A percentile compares a stretch with the other conserved stretches of the same genome.
These are phyloP conservation scores for Heteromeles arbutifolia DNA, from an alignment of 306 rosid genomes.

Conservation along the genomic window DNA sequence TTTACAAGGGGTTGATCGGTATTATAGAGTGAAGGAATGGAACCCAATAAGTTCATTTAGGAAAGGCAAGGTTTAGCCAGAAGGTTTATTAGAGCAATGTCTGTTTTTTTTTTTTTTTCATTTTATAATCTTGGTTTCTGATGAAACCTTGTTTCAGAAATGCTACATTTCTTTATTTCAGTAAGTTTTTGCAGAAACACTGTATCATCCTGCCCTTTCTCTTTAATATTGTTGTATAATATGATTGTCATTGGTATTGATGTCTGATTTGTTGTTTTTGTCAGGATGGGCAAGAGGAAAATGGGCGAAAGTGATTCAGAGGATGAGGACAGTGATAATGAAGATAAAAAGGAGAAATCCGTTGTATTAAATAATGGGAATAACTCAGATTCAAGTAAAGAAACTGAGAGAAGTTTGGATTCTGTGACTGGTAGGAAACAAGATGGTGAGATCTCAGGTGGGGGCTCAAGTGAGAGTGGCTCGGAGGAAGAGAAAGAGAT, in stretches of 20 bases:
- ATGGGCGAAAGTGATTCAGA: slow-evolving; percentile 64
- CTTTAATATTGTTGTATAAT: background rate
- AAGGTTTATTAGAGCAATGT: background rate
- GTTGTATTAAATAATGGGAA: slow-evolving; percentile 38
- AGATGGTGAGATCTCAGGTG: slow-evolving; percentile 41
- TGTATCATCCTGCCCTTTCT: background rate
- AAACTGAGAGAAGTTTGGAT: slow-evolving; percentile 49
- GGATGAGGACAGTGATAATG: slow-evolving; percentile 34
- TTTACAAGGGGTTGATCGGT: background rate
- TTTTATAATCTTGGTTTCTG: background rate
- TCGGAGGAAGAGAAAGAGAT: slow-evolving; percentile 74
- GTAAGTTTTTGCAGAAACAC: background rate
- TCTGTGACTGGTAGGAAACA: slow-evolving; percentile 56
- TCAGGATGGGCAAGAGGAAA: slow-evolving; percentile 85
- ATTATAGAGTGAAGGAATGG: background rate
- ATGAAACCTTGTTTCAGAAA: background rate
- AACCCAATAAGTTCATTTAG: background rate
- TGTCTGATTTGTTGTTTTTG: slow-evolving; percentile 17
- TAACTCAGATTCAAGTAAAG: slow-evolving; percentile 51
- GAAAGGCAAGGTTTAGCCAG: background rate
- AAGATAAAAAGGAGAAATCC: slow-evolving; percentile 48
- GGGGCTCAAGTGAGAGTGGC: slow-evolving; percentile 48
- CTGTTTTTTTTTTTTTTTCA: background rate
- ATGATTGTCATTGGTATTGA: slow-evolving; percentile 17
- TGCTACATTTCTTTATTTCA: background rate